Evolutionary conservation across 148 eudicot genomes (phyloP), one percentile per base, ranked within the genome.

Genomic region (Linanthus parryae): DNA sequence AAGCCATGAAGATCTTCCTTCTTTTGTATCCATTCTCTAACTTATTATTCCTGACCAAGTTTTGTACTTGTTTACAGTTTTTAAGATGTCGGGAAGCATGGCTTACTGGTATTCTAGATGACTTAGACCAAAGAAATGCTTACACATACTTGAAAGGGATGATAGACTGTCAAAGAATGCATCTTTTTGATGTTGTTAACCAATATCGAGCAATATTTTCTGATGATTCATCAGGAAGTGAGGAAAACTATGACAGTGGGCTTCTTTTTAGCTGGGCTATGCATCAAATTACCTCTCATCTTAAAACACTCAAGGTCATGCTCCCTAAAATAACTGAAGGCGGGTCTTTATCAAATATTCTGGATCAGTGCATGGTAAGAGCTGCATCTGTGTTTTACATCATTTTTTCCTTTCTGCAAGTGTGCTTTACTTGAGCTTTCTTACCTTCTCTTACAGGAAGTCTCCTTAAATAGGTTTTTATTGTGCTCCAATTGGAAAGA

Each of bases 221-320:
- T 57, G 96, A 92, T 78, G 96, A 92, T 75, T 84, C 96, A 36
- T 92, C 99, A 23, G 99, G 89, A 61, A 92, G 85, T 66, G 99
- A 92, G 72, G 96, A 92, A 72, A 88, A 92, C 65, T 76, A 80
- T 64, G 96, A 92, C 62, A 95, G 99, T 2, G 99, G 99, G 17
- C 96, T 92, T 59, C 88, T 92, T 45, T 92, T 92, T 71, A 85
- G 94, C 65, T 92, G 99, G 99, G 91, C 96, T 26, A 84, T 86
- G 88, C 96, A 92, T 78, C 99, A 92, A 65, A 73, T 92, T 61
- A 65, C 90, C 44, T 73, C 79, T 44, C 96, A 82, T 63, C 84
- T 92, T 59, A 76, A 69, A 66, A 84, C 63, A 24, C 95, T 92
- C 30, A 82, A 82, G 71, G 51, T 69, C 49, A 92, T 88, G 96